Conservation (phyloP, 805 yeast genomes). For the Candida easanensis region DNA sequence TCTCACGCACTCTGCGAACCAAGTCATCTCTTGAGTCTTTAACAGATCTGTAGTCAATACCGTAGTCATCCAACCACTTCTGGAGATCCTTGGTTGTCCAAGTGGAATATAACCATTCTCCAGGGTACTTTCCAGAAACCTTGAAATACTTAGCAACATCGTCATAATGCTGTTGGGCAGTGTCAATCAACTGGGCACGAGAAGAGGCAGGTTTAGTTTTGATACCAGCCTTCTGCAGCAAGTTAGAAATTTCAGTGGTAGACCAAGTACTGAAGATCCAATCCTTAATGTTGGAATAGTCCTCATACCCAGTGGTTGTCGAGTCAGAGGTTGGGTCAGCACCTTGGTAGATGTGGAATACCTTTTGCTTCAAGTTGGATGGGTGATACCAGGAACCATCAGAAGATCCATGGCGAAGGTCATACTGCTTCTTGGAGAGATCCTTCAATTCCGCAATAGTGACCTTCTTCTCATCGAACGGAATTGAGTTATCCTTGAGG, state of each 20-base stretch:
- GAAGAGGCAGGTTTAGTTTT: constrained; percentile 28
- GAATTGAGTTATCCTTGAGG: constrained; percentile 30
- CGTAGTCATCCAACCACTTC: constrained; percentile 46
- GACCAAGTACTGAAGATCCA: constrained; percentile 55
- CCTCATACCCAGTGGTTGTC: constrained; percentile 7
- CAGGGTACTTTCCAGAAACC: constrained; percentile 45
- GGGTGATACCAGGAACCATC: constrained; percentile 16
- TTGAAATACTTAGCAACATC: constrained; percentile 35
- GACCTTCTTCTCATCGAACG: constrained; percentile 23
- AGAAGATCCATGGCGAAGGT: not conserved
- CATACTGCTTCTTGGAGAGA: constrained; percentile 27
- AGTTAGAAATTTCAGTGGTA: constrained; percentile 30
- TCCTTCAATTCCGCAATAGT: constrained; percentile 26
- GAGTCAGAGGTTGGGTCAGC: not conserved
- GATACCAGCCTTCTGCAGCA: constrained; percentile 33
- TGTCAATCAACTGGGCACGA: constrained; percentile 39
- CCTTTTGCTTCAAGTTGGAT: constrained; percentile 15
- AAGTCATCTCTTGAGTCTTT: constrained; percentile 46
- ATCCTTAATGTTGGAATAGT: constrained; percentile 26
- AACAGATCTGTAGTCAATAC: constrained; percentile 34
- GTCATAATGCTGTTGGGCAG: constrained; percentile 41
- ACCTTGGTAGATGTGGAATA: constrained; percentile 9
- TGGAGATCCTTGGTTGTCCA: constrained; percentile 53
- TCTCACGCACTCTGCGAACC: constrained; percentile 41
- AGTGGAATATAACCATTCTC: constrained; percentile 48